These are phyloP conservation scores for Sporothrix globosa DNA, from an alignment of 2,329 filamentous ascomycete genomes.

Conservation along the genomic window DNA sequence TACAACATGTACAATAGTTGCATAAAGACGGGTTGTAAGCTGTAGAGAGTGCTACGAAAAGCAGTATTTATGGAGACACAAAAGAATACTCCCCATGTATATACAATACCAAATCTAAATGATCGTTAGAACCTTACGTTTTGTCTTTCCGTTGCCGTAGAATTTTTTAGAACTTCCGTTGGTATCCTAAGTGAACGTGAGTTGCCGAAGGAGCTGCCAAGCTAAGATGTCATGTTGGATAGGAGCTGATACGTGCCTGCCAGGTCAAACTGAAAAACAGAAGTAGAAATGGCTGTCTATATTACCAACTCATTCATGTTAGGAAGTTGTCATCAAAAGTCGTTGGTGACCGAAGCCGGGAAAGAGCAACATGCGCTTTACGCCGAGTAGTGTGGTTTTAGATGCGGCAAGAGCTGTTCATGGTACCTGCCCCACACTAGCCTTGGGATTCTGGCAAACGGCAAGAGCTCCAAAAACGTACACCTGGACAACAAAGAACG, in stretches of 20 bases:
- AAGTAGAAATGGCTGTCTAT: background rate
- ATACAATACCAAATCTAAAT: constrained; percentile 12
- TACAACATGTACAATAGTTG: constrained; percentile 15
- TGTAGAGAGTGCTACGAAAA: background rate
- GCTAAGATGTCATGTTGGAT: background rate
- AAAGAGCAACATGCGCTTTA: background rate
- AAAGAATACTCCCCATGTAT: constrained; percentile 7
- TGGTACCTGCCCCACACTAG: constrained; percentile 31
- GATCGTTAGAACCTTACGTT: background rate
- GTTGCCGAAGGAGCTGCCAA: background rate
- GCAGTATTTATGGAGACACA: constrained; percentile 3
- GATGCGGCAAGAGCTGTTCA: constrained; percentile 27
- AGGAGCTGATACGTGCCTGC: background rate
- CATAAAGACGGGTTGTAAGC: no score
- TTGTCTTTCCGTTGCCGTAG: background rate
- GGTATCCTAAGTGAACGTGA: no score
- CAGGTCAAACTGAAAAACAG: background rate
- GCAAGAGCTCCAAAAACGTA: constrained; percentile 24
- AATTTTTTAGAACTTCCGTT: background rate
- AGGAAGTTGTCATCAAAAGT: background rate
- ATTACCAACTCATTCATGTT: background rate
- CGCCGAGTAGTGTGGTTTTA: background rate
- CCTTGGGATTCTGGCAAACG: constrained; percentile 24
- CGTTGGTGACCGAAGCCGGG: background rate
- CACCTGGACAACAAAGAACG: constrained; percentile 29